A percentile compares a stretch with the other conserved stretches of the same genome.
Evolutionary conservation across 2,329 filamentous ascomycete species (phyloP).

Genomic region (Stagonosporopsis rhizophila): DNA sequence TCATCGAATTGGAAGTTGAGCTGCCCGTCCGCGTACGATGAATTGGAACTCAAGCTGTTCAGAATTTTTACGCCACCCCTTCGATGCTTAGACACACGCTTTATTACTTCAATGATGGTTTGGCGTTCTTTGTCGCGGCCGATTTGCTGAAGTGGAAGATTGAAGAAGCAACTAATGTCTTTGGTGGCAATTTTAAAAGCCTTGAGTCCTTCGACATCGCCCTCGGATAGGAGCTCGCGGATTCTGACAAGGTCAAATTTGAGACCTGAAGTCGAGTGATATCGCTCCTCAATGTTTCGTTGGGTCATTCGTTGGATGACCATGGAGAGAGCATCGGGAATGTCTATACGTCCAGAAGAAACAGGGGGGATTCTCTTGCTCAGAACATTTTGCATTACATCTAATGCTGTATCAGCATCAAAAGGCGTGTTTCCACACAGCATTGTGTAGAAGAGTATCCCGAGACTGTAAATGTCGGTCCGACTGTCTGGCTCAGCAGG

Average conservation of each 20-base stretch:
- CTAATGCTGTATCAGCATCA: slow-evolving; percentile 78
- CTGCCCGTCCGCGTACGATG: slow-evolving; percentile 60
- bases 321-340: slow-evolving; percentile 80
- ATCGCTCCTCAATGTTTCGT: slow-evolving; percentile 85
- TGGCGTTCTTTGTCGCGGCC: slow-evolving; percentile 77
- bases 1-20: slow-evolving; percentile 60
- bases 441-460: slow-evolving; percentile 83
- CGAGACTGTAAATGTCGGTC: slow-evolving; percentile 92
- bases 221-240: slow-evolving; percentile 75
- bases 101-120: slow-evolving; percentile 72
- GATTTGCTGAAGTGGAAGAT: slow-evolving; percentile 81
- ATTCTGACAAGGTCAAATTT: slow-evolving; percentile 80
- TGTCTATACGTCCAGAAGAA: slow-evolving; percentile 77
- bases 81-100: slow-evolving; percentile 75
- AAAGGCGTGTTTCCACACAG: slow-evolving; percentile 78
- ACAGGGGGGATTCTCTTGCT: slow-evolving; percentile 79
- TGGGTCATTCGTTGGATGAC: slow-evolving; percentile 93
- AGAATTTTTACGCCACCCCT: slow-evolving; percentile 50
- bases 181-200: slow-evolving; percentile 80
- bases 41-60: slow-evolving; percentile 60
- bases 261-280: slow-evolving; percentile 86
- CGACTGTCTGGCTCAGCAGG: slow-evolving; percentile 85
- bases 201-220: slow-evolving; percentile 73
- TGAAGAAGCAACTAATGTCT: slow-evolving; percentile 92
- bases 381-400: slow-evolving; percentile 90